Base-by-base conservation (phyloP, 2,329 filamentous ascomycete species). In the Emergomyces orientalis region DNA sequence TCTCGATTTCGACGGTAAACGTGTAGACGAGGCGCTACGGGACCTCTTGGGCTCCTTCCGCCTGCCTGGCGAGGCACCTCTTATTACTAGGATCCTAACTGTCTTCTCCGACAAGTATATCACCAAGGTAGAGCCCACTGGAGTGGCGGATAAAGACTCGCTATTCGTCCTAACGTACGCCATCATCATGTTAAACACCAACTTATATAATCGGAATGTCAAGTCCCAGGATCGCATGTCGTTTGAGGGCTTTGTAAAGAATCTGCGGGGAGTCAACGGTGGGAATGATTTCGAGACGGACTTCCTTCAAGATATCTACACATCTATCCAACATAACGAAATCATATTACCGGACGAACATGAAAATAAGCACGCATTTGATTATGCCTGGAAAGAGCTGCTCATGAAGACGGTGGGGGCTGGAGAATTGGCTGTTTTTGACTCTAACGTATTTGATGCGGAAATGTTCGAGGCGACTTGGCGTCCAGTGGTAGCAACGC, bases 401-500 rank as follows among this genome's bases (percentile, higher is more conserved):
- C 79, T 97, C 49, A 78, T 91, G 66, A 97, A 97, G 77, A 88
- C 91, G 0, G 86, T 89, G 67, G 85, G 86, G 7, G 85, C 90
- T 0, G 87, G 88, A 1, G 84, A 87, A 60, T 80, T 97, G 54
- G 79, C 88, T 41, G 80, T 93, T 37, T 95, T 91, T 73, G 84
- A 96, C 68, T 96, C 93, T 4, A 97, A 97, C 72, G 86, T 96
- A 47, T 99, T 91, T 74, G 95, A 99, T 75, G 90, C 92, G 3
- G 92, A 99, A 72, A 97, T 99, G 90, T 99, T 99, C 74, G 87
- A 89, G 63, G 89, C 91, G 27, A 97, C 92, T 0, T 99, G 95
- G 94, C 91, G 86, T 72, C 93, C 95, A 0, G 91, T 99, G 59
- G 84, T 99, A 45, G 92, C 94, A 3, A 97, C 95, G 0, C 80